Base-by-base conservation (phyloP, 352 stramenopile species). In the Globisporangium uncinulatum region DNA sequence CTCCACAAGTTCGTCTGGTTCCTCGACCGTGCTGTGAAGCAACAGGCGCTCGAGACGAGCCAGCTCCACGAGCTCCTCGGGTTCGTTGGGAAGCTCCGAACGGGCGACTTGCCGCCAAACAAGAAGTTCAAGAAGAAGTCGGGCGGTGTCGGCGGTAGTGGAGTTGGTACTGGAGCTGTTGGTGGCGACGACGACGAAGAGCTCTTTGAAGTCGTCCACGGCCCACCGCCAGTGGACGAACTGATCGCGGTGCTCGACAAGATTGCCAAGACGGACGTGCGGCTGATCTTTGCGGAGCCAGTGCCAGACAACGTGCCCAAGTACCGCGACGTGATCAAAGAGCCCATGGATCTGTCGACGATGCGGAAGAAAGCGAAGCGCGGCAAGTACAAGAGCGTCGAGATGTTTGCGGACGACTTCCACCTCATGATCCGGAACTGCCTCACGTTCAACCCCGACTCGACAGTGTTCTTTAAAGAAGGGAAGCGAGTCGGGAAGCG, bases 1-100 rank as follows among this genome's bases (percentile, higher is more conserved):
- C 54, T 95, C 11, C 85, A 95, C 66, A 95, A 95, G 57, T 95
- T 95, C 47, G 90, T 93, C 34, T 95, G 85, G 85, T 92, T 93
- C 65, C 61, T 93, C 31, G 85, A 95, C 57, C 73, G 80, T 19
- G 82, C 81, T 24, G 48, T 93, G 24, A 92, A 93, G 68, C 86
- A 85, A 46, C 76, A 87, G 42, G 79, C 78, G 1, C 63, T 91
- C 41, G 78, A 92, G 37, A 70, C 79, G 31, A 47, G 69, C 8
- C 80, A 93, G 52, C 71, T 92, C 20, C 71, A 86, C 19, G 85
- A 93, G 21, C 51, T 95, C 20, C 67, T 93, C 20, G 71, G 68
- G 9, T 79, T 89, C 49, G 72, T 95, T 32, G 79, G 76, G 41
- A 86, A 79, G 54, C 63, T 95, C 10, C 83, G 83, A 2, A 73